Percentiles rank a stretch among this genome's conserved stretches.
Evolutionary conservation across 805 yeast species (phyloP).

Genomic region (Candida michaelii): DNA sequence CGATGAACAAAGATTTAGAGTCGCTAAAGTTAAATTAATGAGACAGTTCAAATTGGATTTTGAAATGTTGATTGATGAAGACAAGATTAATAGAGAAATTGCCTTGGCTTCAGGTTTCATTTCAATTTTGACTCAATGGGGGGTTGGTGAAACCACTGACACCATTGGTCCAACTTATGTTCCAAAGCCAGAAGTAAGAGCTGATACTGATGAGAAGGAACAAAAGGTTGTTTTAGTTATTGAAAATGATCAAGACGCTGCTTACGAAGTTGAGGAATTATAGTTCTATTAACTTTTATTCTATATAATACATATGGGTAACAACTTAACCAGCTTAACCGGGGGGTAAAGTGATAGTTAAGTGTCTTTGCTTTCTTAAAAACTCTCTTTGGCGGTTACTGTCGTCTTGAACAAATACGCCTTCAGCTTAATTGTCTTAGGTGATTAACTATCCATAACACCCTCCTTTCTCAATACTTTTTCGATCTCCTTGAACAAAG

Average conservation of each 20-base stretch:
- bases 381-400: too few species aligned
- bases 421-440: too few species aligned
- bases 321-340: too few species aligned
- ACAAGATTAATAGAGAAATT: conserved; percentile 46
- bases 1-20: conserved; percentile 53
- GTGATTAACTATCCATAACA: conserved; percentile 42
- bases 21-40: conserved; percentile 56
- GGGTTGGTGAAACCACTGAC: conserved; percentile 50
- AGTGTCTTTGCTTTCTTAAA: too few species aligned
- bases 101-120: conserved; percentile 62
- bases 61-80: conserved; percentile 53
- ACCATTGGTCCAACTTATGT: conserved; percentile 53
- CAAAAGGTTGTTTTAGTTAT: conserved; percentile 26
- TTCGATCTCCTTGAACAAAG: conserved; percentile 61
- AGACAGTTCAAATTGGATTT: conserved; percentile 61
- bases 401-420: too few species aligned
- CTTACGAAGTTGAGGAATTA: conserved; percentile 10
- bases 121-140: conserved; percentile 70
- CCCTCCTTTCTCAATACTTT: conserved; percentile 66
- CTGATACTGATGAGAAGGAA: conserved; percentile 11
- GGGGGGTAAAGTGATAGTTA: too few species aligned
- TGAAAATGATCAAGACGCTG: conserved; percentile 20
- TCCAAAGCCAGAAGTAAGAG: conserved; percentile 16
- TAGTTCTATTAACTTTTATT: not conserved
- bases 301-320: not conserved